A percentile compares a stretch with the other conserved stretches of the same genome.
Conservation (phyloP, 2,329 filamentous ascomycete species). For the Colletotrichum sp. region DNA sequence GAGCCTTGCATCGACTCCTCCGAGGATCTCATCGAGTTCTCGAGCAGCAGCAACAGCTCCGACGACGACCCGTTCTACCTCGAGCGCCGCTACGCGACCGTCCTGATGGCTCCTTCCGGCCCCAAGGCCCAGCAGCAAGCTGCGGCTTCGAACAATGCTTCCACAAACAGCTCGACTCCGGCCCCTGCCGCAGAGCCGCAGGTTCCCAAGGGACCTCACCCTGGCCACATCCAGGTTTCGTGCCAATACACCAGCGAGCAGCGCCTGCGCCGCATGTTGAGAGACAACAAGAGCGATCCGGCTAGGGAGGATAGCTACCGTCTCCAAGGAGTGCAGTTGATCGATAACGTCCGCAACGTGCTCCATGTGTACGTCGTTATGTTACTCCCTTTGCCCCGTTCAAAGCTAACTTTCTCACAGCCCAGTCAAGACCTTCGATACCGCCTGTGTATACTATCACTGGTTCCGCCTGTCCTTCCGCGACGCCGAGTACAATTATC, state of each 20-base stretch:
- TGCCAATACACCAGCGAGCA: slow-evolving; percentile 84
- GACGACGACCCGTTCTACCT: background rate
- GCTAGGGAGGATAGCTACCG: slow-evolving; percentile 81
- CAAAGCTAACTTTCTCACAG: slow-evolving; percentile 44
- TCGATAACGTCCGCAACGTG: slow-evolving; percentile 81
- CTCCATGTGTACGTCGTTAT: slow-evolving; percentile 73
- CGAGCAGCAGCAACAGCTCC: background rate
- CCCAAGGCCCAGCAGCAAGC: slow-evolving; percentile 14
- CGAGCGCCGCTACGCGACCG: background rate
- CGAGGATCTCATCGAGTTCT: background rate
- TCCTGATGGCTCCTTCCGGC: slow-evolving; percentile 16
- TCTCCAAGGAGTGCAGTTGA: slow-evolving; percentile 86
- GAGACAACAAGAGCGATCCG: slow-evolving; percentile 72
- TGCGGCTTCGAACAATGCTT: background rate
- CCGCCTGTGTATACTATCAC: slow-evolving; percentile 91
- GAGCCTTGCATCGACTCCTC: background rate
- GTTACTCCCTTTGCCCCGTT: background rate
- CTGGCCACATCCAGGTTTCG: slow-evolving; percentile 54
- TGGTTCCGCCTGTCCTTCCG: slow-evolving; percentile 87
- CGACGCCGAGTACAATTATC: slow-evolving; percentile 84
- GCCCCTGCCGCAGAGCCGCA: background rate
- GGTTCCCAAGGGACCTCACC: slow-evolving; percentile 43
- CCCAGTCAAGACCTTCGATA: slow-evolving; percentile 90
- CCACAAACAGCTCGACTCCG: background rate
- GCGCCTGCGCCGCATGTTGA: slow-evolving; percentile 75